A percentile compares a stretch with the other conserved stretches of the same genome.
phyloP scores from a whole-genome alignment of 2,329 filamentous ascomycete species.

The Coleophoma cylindrospora region DNA sequence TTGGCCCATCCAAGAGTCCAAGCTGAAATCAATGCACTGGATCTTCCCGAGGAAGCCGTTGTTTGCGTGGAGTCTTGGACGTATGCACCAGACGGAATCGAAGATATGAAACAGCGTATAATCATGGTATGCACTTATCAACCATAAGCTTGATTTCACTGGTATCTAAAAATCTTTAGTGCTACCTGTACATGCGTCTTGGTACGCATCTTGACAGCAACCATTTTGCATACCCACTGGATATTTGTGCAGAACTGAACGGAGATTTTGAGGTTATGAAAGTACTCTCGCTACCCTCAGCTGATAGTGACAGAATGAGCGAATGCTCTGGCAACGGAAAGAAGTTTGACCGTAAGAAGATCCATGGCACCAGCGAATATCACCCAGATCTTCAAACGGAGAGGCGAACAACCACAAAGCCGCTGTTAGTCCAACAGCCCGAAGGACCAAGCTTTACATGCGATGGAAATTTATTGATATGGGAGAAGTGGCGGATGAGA shows the following conservation, averaged over 20 bases:
- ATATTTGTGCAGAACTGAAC: not conserved
- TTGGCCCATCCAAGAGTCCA: not conserved
- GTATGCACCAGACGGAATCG: not conserved
- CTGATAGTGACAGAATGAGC: not conserved
- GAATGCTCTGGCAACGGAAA: not conserved
- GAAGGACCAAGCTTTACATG: constrained; percentile 55
- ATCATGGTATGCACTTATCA: not conserved
- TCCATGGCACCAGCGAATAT: constrained; percentile 15
- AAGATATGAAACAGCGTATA: not conserved
- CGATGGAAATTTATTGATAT: constrained; percentile 34
- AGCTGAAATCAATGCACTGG: not conserved
- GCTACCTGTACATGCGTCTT: not conserved
- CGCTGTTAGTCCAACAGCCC: constrained; percentile 57
- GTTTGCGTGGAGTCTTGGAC: not conserved
- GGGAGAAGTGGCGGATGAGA: constrained; percentile 59
- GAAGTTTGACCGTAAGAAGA: not conserved
- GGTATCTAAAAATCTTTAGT: not conserved
- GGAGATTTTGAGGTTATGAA: not conserved
- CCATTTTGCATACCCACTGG: not conserved
- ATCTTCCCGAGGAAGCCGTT: not conserved
- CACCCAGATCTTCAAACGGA: constrained; percentile 30
- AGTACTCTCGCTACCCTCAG: not conserved
- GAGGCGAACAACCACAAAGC: constrained; percentile 43
- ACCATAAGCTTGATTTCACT: no score
- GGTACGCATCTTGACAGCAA: not conserved